Evolutionary conservation across 1,284 basidiomycete genomes (phyloP), one percentile per base, ranked within the genome.

Genomic region (Sanghuangporus weigelae): DNA sequence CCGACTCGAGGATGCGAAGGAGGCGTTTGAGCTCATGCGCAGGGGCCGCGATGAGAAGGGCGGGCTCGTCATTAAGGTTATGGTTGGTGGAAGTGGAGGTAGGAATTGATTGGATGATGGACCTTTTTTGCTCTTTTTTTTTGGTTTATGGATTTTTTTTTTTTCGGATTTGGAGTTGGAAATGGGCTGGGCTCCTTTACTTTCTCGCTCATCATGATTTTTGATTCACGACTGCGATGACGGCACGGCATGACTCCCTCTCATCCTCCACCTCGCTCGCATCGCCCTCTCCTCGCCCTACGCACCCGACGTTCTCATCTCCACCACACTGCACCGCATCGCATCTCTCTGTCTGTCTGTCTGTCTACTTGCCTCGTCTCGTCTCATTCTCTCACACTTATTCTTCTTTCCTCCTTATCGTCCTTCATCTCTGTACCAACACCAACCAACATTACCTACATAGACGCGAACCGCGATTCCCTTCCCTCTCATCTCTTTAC

Each of bases 11-110:
- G 80, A 90, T 42, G 82, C 89, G 7, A 80, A 81, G 23, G 78
- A 81, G 65, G 94, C 92, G 53, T 96, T 96, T 73, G 89, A 94
- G 75, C 81, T 92, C 66, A 79, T 96, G 63, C 79, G 84, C 64
- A 78, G 81, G 55, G 93, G 95, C 10, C 81, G 81, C 68, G 95
- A 95, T 72, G 87, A 90, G 66, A 73, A 84, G 5, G 93, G 92
- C 14, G 83, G 84, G 55, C 80, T 93, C 75, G 92, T 95, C 50
- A 81, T 96, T 73, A 96, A 96, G 79, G 84, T 95, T 63, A 87
- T 96, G 82, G 84, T 96, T 66, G 84, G 74, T 42, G 54, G 64
- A n/a, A 44, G 46, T 53, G 50, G 50, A 21, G 6, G 11, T 53
- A 2, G 60, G 50, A 23, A 51, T 26, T 40, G 23, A 58, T 35